Evolutionary conservation across 768 basidiomycete genomes (phyloP).

Genomic region (Clitopilus passeckerianus): DNA sequence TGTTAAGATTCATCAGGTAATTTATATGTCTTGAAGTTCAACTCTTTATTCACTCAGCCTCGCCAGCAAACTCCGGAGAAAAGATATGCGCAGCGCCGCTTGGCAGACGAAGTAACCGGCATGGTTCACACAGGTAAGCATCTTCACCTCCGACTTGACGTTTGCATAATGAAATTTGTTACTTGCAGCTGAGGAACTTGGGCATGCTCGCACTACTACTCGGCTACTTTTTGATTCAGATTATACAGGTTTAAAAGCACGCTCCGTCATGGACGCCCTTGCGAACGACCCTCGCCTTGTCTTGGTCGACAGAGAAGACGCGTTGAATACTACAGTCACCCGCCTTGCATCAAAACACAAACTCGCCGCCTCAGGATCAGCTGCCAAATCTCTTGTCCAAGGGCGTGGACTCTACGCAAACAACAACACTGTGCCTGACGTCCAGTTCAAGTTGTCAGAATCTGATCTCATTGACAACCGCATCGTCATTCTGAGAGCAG

Average conservation of each 20-base stretch:
- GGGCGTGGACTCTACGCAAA: slow-evolving; percentile 75
- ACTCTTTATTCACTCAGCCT: too few species aligned
- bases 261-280: slow-evolving; percentile 58
- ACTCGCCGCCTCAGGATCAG: slow-evolving; percentile 58
- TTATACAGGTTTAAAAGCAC: slow-evolving; percentile 42
- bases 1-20: slow-evolving; percentile 56
- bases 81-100: slow-evolving; percentile 39
- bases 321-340: slow-evolving; percentile 47
- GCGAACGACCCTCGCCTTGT: slow-evolving; percentile 61
- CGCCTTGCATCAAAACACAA: slow-evolving; percentile 59
- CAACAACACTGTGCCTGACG: slow-evolving; percentile 48
- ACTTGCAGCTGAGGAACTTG: slow-evolving; percentile 30
- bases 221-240: slow-evolving; percentile 39
- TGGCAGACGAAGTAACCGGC: slow-evolving; percentile 51
- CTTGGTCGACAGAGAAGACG: slow-evolving; percentile 41
- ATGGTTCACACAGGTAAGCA: slow-evolving; percentile 38
- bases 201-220: slow-evolving; percentile 36
- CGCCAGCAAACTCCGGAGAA: slow-evolving; percentile 34
- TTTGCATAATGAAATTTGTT: neutral
- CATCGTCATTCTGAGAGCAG: slow-evolving; percentile 65
- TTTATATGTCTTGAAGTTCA: neutral
- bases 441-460: slow-evolving; percentile 32
- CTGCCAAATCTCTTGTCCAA: slow-evolving; percentile 55
- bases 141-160: neutral
- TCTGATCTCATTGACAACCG: slow-evolving; percentile 54